Base-by-base conservation (phyloP, 2,329 filamentous ascomycete species). In the Neofusicoccum parvum region DNA sequence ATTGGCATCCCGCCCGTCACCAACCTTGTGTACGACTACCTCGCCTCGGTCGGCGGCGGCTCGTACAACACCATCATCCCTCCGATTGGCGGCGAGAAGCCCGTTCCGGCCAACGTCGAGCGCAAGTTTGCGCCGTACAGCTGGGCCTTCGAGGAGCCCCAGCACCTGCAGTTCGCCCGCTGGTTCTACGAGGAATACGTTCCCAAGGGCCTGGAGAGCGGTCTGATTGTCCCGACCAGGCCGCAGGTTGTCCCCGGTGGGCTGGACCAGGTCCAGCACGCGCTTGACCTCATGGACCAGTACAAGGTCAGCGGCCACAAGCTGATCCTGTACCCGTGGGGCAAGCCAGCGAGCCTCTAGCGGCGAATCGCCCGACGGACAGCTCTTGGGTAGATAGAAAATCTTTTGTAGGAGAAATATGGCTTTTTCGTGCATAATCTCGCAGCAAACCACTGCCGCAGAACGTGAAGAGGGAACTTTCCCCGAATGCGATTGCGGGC, bases 241-340 rank as follows among this genome's bases (percentile, higher is more conserved):
- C 66, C 71, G 9, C 65, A 73, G 32, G 65, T 72, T 32, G 49
- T 72, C 0, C 20, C 71, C 5, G 72, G 72, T 2, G 71, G 72
- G 1, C 67, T 74, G 43, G 69, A 74, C 2, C 69, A 67, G 36
- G 70, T 69, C 10, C 65, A 66, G 14, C 65, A 66, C 20, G 72
- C 67, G 10, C 62, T 74, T 51, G 70, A 74, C 32, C 67, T 46
- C 53, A 36, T 73, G 51, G 66, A 72, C 15, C 65, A 68, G 36
- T 71, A 62, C 1, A 71, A 75, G 6, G 73, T 76, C 15, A 76
- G 76, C 68, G 74, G 69, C 6, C 69, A 65, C 32, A 77, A 75
- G 67, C 64, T 76, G 39, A 70, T 76, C 17, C 37, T 39, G 37
- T 39, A 39, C 12, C 37, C 37, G 9, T 39, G 37, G 37, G 37